Evolutionary conservation across 1,284 basidiomycete species (phyloP).

Genomic region (Ganoderma multipileum): DNA sequence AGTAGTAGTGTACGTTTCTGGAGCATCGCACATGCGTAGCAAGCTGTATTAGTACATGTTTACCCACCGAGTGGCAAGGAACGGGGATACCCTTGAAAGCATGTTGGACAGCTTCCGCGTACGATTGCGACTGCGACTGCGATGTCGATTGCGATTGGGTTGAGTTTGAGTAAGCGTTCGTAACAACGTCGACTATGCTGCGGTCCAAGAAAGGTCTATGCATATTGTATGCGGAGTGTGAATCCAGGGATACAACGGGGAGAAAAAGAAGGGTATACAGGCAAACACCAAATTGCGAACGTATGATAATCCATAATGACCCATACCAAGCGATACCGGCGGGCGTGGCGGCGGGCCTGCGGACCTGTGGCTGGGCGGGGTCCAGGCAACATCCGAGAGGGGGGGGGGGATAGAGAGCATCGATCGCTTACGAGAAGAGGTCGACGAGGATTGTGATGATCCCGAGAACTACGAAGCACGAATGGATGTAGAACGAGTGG

Average conservation of each 20-base stretch:
- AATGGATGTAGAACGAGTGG: not conserved
- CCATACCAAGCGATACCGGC: not conserved
- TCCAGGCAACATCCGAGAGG: not conserved
- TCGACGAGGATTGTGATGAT: constrained; percentile 79
- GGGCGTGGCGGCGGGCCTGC: not conserved
- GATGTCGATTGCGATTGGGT: constrained; percentile 1
- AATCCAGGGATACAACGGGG: not conserved
- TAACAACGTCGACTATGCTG: not conserved
- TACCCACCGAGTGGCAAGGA: not conserved
- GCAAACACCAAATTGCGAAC: not conserved
- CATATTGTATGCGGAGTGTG: not conserved
- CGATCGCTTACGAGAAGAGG: constrained; percentile 49
- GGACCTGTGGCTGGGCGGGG: not conserved
- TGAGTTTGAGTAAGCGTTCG: not conserved
- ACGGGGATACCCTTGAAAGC: constrained; percentile 22
- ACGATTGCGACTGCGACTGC: not conserved
- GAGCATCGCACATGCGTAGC: not conserved
- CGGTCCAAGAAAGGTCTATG: not conserved
- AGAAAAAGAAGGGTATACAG: constrained; percentile 12
- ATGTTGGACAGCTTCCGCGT: not conserved
- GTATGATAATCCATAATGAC: not conserved
- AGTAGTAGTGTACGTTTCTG: constrained; percentile 21
- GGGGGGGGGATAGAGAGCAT: not conserved
- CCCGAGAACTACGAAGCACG: constrained; percentile 58
- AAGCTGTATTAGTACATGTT: constrained; percentile 24